Evolutionary conservation across 495 filamentous ascomycete species (phyloP).

Genomic region (Staphylotrichum longicolle): DNA sequence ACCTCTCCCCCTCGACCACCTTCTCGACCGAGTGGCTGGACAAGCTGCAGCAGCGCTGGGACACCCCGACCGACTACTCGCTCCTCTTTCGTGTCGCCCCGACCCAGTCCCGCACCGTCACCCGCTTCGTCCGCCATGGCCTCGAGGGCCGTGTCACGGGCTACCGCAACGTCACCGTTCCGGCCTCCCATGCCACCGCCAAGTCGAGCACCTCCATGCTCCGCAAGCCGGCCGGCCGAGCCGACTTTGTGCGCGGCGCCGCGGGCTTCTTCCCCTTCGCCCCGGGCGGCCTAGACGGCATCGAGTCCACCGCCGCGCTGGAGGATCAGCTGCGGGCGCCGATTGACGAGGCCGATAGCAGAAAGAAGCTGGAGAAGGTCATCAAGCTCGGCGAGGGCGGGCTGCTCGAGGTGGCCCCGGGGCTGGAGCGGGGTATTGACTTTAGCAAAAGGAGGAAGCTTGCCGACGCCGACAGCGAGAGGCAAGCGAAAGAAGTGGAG

Average conservation of each 20-base stretch:
- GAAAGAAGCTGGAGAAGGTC: constrained; percentile 66
- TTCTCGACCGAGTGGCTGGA: constrained; percentile 87
- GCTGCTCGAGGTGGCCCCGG: constrained; percentile 78
- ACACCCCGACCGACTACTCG: constrained; percentile 68
- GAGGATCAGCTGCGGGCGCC: constrained; percentile 58
- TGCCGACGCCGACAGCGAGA: constrained; percentile 45
- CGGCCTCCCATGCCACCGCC: constrained; percentile 83
- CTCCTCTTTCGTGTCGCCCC: constrained; percentile 82
- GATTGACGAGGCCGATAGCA: constrained; percentile 40
- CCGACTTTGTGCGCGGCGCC: constrained; percentile 92
- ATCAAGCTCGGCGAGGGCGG: constrained; percentile 81
- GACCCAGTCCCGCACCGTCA: constrained; percentile 88
- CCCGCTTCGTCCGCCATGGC: constrained; percentile 86
- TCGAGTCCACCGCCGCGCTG: constrained; percentile 74
- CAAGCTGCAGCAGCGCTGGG: constrained; percentile 86
- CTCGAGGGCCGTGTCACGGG: constrained; percentile 91
- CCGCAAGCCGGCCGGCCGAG: constrained; percentile 80
- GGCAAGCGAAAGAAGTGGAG: constrained; percentile 69
- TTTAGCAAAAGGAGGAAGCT: constrained; percentile 63
- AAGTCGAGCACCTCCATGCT: constrained; percentile 94
- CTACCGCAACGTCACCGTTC: constrained; percentile 91
- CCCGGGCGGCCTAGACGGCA: constrained; percentile 83
- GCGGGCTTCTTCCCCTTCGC: constrained; percentile 96
- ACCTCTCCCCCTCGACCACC: constrained; percentile 69
- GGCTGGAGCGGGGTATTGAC: constrained; percentile 74